Conservation (phyloP, 2,329 filamentous ascomycete species). For the Neoscytalidium dimidiatum region DNA sequence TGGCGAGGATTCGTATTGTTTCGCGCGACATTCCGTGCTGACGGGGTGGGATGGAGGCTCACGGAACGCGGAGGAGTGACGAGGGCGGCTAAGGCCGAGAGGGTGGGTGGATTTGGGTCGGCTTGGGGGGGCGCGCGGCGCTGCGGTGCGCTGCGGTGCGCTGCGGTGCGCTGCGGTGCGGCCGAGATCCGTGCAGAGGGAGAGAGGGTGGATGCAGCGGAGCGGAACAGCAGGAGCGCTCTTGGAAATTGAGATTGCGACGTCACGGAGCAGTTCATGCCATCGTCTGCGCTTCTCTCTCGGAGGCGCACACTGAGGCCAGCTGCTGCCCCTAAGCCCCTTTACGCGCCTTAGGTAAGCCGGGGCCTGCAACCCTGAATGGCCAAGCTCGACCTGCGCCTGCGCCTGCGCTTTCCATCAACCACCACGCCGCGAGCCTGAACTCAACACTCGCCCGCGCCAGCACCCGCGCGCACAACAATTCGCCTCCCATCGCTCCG, state of each 20-base stretch:
- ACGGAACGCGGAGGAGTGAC: background rate
- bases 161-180: too few species aligned
- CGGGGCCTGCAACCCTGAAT: background rate
- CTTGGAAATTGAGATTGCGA: slow-evolving; percentile 1
- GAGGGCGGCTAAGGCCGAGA: background rate
- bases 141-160: too few species aligned
- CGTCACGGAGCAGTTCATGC: slow-evolving; percentile 1
- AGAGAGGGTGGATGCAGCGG: background rate
- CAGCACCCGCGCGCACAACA: background rate
- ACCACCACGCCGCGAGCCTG: background rate
- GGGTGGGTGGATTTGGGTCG: too few species aligned
- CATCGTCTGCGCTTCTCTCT: background rate
- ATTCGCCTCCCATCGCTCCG: background rate
- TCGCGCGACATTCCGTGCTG: slow-evolving; percentile 1
- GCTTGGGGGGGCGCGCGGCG: too few species aligned
- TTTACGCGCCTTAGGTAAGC: slow-evolving; percentile 15
- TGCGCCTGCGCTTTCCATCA: slow-evolving; percentile 1
- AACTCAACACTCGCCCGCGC: background rate
- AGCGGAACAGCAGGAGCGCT: background rate
- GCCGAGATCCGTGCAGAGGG: background rate
- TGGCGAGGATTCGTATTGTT: slow-evolving; percentile 4
- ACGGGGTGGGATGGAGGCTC: background rate
- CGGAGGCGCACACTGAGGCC: background rate
- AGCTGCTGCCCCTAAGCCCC: slow-evolving; percentile 10
- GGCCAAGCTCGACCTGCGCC: background rate